A percentile compares a stretch with the other conserved stretches of the same genome.
phyloP scores from a whole-genome alignment of 352 stramenopile species.

The Peronosclerospora sorghi region DNA sequence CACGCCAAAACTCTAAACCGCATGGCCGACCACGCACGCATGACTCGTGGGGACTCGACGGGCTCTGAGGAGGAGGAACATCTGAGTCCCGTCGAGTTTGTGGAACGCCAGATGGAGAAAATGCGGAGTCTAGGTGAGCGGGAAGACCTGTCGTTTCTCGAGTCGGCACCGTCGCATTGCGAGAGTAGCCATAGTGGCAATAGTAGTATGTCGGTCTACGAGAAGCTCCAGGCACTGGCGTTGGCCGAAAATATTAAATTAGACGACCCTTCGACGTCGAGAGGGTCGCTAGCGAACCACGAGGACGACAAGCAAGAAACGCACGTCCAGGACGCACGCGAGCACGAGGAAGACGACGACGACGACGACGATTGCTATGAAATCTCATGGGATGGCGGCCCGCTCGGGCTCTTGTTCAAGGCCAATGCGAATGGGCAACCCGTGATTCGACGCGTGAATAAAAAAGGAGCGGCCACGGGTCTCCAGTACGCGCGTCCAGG shows the following conservation, averaged over 20 bases:
- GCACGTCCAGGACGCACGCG: slow-evolving; percentile 13
- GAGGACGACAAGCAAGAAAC: not conserved
- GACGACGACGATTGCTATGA: slow-evolving; percentile 63
- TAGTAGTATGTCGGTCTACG: slow-evolving; percentile 28
- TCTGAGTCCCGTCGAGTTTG: slow-evolving; percentile 37
- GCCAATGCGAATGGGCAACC: slow-evolving; percentile 32
- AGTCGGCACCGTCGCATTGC: slow-evolving; percentile 15
- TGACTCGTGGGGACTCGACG: slow-evolving; percentile 16
- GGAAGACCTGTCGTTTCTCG: slow-evolving; percentile 9
- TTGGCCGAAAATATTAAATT: slow-evolving; percentile 34
- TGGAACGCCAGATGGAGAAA: slow-evolving; percentile 36
- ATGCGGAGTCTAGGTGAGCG: slow-evolving; percentile 33
- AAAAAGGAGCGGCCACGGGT: slow-evolving; percentile 46
- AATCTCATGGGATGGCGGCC: slow-evolving; percentile 54
- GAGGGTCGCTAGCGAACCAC: not conserved
- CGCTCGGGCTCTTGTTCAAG: slow-evolving; percentile 69
- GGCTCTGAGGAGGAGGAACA: slow-evolving; percentile 38
- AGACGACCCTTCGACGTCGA: slow-evolving; percentile 9
- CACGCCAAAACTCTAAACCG: not conserved
- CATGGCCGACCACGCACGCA: slow-evolving; percentile 16
- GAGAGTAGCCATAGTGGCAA: slow-evolving; percentile 19
- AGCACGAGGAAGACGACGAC: slow-evolving; percentile 42
- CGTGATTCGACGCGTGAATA: slow-evolving; percentile 67
- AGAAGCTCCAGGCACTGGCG: slow-evolving; percentile 46
- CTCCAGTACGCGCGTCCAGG: slow-evolving; percentile 52